Conservation (phyloP, 257 asterid genomes). For the Ilex asprella region DNA sequence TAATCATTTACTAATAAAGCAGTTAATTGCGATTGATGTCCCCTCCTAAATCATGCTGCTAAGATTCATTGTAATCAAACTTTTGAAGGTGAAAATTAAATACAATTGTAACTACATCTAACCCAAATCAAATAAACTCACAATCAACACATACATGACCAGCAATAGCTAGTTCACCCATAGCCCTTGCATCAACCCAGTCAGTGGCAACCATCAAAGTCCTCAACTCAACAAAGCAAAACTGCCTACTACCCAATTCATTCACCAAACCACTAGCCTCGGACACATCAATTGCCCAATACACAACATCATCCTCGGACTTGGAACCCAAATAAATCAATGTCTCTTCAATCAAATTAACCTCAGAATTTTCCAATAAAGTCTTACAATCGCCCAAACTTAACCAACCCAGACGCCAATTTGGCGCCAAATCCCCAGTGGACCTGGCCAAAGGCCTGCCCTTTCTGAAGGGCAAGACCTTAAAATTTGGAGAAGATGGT, state of each 20-base stretch:
- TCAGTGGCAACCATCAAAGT: slow-evolving; percentile 98
- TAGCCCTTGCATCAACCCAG: slow-evolving; percentile 69
- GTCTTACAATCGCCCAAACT: slow-evolving; percentile 57
- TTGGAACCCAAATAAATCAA: slow-evolving; percentile 74
- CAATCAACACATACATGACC: slow-evolving; percentile 61
- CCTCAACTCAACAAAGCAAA: slow-evolving; percentile 88
- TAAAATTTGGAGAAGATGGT: slow-evolving; percentile 55
- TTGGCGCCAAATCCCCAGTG: slow-evolving; percentile 28
- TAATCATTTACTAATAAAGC: too few relatives aligned
- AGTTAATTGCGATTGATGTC: too few relatives aligned
- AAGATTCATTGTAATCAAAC: too few relatives aligned
- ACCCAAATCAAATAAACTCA: neutral
- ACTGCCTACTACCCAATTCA: slow-evolving; percentile 50
- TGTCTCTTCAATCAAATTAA: slow-evolving; percentile 53
- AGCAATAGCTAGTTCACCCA: slow-evolving; percentile 87
- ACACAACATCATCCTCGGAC: slow-evolving; percentile 57
- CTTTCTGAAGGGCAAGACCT: slow-evolving; percentile 73
- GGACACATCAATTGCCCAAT: slow-evolving; percentile 89
- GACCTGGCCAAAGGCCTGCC: slow-evolving; percentile 82
- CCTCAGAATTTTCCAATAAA: slow-evolving; percentile 54
- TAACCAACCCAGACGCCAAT: slow-evolving; percentile 81
- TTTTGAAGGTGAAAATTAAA: too few relatives aligned
- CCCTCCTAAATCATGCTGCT: too few relatives aligned
- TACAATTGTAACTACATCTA: too few relatives aligned
- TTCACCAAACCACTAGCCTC: slow-evolving; percentile 55